Conservation (phyloP, 495 filamentous ascomycete species). For the Astrothelium macrocarpum region DNA sequence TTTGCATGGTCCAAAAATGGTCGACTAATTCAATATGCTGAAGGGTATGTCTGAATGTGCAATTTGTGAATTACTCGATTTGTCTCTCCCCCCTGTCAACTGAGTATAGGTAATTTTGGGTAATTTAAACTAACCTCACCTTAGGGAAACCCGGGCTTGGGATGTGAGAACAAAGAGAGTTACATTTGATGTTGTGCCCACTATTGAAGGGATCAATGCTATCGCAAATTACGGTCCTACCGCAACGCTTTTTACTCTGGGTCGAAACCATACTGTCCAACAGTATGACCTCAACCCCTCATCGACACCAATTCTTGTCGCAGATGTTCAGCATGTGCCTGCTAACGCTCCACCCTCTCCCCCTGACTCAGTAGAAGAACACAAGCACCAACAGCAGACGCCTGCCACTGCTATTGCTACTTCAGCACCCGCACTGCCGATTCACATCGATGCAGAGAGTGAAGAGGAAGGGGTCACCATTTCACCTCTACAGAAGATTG, state of each 20-base stretch:
- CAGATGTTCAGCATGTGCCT: slow-evolving; percentile 74
- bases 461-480: slow-evolving; percentile 46
- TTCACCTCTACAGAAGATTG: slow-evolving; percentile 57
- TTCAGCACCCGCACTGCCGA: slow-evolving; percentile 33
- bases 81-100: slow-evolving; percentile 10
- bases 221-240: slow-evolving; percentile 82
- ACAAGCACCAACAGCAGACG: slow-evolving; percentile 27
- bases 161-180: slow-evolving; percentile 95
- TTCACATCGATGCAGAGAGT: slow-evolving; percentile 53
- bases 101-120: background rate
- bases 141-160: slow-evolving; percentile 85
- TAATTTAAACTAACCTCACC: slow-evolving; percentile 12
- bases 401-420: slow-evolving; percentile 10
- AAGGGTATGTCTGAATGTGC: slow-evolving; percentile 55
- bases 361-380: slow-evolving; percentile 64
- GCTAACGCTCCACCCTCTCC: slow-evolving; percentile 64
- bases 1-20: slow-evolving; percentile 98
- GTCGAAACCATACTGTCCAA: slow-evolving; percentile 78
- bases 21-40: slow-evolving; percentile 82
- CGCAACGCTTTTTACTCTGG: slow-evolving; percentile 86
- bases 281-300: slow-evolving; percentile 81
- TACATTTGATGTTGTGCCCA: slow-evolving; percentile 77
- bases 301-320: slow-evolving; percentile 54
- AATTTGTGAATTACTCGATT: background rate
- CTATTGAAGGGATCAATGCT: slow-evolving; percentile 67